phyloP scores from a whole-genome alignment of 2,329 filamentous ascomycete genomes.

The Metarhizium brunneum region DNA sequence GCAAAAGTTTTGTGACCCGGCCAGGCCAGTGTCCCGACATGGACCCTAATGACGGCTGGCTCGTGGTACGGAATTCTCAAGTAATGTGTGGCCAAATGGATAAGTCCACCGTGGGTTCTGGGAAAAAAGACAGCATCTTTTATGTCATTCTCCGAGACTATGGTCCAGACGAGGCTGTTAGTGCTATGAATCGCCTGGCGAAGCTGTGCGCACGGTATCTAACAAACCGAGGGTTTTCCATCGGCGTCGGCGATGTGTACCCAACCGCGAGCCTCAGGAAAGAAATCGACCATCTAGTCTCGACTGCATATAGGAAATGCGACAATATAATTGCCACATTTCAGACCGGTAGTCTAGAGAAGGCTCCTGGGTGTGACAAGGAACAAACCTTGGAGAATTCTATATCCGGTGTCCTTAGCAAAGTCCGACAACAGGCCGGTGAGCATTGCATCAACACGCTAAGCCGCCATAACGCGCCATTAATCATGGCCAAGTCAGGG shows the following conservation, averaged over 20 bases:
- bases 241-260: constrained; percentile 90
- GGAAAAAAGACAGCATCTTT: constrained; percentile 96
- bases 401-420: constrained; percentile 82
- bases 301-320: constrained; percentile 40
- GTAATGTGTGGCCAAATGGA: constrained; percentile 97
- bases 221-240: constrained; percentile 86
- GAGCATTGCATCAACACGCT: constrained; percentile 81
- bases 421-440: constrained; percentile 83
- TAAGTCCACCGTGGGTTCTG: constrained; percentile 90
- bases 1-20: constrained; percentile 63
- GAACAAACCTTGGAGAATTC: constrained; percentile 83
- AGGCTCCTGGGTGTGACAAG: constrained; percentile 80
- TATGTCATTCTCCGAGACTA: constrained; percentile 94
- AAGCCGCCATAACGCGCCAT: constrained; percentile 80
- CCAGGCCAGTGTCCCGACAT: constrained; percentile 53
- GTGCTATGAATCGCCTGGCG: constrained; percentile 86
- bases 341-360: constrained; percentile 70
- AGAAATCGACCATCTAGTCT: not conserved
- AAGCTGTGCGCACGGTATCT: constrained; percentile 84
- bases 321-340: constrained; percentile 75
- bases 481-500: constrained; percentile 94
- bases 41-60: constrained; percentile 78
- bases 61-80: constrained; percentile 93
- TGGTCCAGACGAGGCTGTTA: constrained; percentile 76
- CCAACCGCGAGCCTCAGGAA: constrained; percentile 56